These are phyloP conservation scores for Begonia masoniana DNA, from an alignment of 306 rosid genomes.

Conservation along the genomic window DNA sequence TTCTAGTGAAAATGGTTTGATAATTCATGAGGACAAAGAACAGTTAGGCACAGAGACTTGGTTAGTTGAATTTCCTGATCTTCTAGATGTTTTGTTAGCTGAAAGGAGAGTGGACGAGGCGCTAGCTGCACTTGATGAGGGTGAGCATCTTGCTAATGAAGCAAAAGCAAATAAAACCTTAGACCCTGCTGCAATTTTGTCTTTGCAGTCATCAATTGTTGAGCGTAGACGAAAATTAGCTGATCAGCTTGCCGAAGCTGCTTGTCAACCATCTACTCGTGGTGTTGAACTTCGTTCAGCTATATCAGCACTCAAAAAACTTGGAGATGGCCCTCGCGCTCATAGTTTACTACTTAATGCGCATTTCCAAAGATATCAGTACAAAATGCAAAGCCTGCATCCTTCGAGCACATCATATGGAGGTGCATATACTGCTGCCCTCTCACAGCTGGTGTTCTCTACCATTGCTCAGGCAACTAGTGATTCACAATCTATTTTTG, in stretches of 20 bases:
- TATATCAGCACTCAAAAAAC: conserved; percentile 80
- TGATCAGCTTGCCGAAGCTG: conserved; percentile 98
- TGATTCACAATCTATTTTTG: conserved; percentile 83
- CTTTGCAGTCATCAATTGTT: conserved; percentile 55
- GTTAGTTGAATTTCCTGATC: conserved; percentile 91
- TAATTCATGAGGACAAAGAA: conserved; percentile 40
- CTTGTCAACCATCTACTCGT: conserved; percentile 95
- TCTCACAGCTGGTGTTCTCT: conserved; percentile 90
- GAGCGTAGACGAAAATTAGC: conserved; percentile 75
- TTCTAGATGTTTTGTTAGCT: conserved; percentile 83
- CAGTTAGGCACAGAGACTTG: conserved; percentile 73
- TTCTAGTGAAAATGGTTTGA: conserved; percentile 23
- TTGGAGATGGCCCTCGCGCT: conserved; percentile 96
- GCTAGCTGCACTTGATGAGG: conserved; percentile 77
- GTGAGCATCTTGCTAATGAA: conserved; percentile 66
- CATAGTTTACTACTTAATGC: conserved; percentile 79
- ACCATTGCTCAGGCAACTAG: conserved; percentile 93
- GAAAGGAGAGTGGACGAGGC: conserved; percentile 94
- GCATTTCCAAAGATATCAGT: conserved; percentile 77
- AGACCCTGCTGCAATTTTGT: conserved; percentile 34
- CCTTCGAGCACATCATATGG: conserved; percentile 97
- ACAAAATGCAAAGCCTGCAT: conserved; percentile 85
- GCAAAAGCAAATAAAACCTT: conserved; percentile 54
- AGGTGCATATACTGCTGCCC: conserved; percentile 98
- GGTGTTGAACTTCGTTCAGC: conserved; percentile 89